These are phyloP conservation scores for Candida chilensis DNA, from an alignment of 805 yeast species.

Conservation along the genomic window DNA sequence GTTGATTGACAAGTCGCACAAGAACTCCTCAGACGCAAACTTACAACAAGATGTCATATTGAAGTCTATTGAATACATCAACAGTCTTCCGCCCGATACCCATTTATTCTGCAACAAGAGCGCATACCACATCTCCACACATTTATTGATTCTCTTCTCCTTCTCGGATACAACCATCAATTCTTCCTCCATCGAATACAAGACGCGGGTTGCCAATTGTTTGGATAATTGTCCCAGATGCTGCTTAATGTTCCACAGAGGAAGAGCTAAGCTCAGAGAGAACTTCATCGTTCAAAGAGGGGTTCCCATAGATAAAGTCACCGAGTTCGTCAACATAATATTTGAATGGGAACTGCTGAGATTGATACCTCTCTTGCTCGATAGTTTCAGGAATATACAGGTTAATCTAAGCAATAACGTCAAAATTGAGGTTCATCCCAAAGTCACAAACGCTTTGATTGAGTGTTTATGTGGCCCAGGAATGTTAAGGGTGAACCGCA, in stretches of 20 bases:
- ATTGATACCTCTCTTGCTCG: too few relatives aligned
- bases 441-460: slow-evolving; percentile 19
- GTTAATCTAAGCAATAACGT: too few relatives aligned
- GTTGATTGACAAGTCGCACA: slow-evolving; percentile 18
- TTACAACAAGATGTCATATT: slow-evolving; percentile 27
- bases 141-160: slow-evolving; percentile 51
- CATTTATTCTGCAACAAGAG: slow-evolving; percentile 53
- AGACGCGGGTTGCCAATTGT: slow-evolving; percentile 23
- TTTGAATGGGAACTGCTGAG: slow-evolving; percentile 25
- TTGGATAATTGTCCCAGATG: slow-evolving; percentile 47
- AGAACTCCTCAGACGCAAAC: slow-evolving; percentile 15
- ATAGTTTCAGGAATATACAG: too few relatives aligned
- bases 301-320: slow-evolving; percentile 20
- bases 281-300: slow-evolving; percentile 43
- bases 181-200: slow-evolving; percentile 34
- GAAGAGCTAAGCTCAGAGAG: slow-evolving; percentile 39
- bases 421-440: too few relatives aligned
- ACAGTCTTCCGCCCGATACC: slow-evolving; percentile 12
- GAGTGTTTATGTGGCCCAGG: slow-evolving; percentile 48
- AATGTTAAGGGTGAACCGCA: slow-evolving; percentile 27
- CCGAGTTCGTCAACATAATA: slow-evolving; percentile 19
- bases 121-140: slow-evolving; percentile 39
- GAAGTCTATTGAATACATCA: slow-evolving; percentile 24
- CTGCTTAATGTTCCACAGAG: slow-evolving; percentile 39
- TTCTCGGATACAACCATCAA: slow-evolving; percentile 43